Evolutionary conservation across 2,329 filamentous ascomycete genomes (phyloP), one percentile per base, ranked within the genome.

Genomic region (Talaromyces sp.): DNA sequence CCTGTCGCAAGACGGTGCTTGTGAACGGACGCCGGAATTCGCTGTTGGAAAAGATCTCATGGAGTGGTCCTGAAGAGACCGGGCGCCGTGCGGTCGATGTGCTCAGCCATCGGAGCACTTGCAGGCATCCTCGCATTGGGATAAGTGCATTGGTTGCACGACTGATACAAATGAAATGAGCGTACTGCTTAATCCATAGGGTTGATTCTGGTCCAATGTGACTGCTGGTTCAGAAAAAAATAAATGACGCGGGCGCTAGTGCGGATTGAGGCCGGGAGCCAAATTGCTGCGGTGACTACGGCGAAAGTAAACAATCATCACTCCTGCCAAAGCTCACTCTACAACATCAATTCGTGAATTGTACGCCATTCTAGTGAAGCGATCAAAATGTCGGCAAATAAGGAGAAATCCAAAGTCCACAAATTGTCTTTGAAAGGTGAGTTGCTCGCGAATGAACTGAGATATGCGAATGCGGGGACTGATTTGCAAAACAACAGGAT

Each of bases 401-500:
- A 84, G 69, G 85, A 87, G 73, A 93, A 93, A 74, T 91, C 92
- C 71, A 97, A 97, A 80, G 88, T 93, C 67, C 95, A 99, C 83
- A 98, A 97, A 84, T 87, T 99, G 68, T 91, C 93, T 43, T 84
- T 78, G 62, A 79, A 78, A 74, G 78, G 79, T 80, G 66, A 64
- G 69, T 60, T 27, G n/a, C 14, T 13, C 13, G 33, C 14, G 7
- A 27, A 7, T 45, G 43, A 22, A 43, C 33, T 16, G n/a, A 37
- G 54, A 37, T 22, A 62, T 48, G 52, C 39, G 61, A n/a, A 57
- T 62, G 50, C 65, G 61, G 60, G 47, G 67, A 66, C 75, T 81
- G 63, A 81, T 68, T 66, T 41, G 39, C 22, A 41, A 59, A 19
- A 31, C 37, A 31, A 37, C 27, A 88, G 86, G 88, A 64, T 90